These are phyloP conservation scores for Eleusine indica DNA, from an alignment of 176 grass and related monocot genomes.

Conservation along the genomic window DNA sequence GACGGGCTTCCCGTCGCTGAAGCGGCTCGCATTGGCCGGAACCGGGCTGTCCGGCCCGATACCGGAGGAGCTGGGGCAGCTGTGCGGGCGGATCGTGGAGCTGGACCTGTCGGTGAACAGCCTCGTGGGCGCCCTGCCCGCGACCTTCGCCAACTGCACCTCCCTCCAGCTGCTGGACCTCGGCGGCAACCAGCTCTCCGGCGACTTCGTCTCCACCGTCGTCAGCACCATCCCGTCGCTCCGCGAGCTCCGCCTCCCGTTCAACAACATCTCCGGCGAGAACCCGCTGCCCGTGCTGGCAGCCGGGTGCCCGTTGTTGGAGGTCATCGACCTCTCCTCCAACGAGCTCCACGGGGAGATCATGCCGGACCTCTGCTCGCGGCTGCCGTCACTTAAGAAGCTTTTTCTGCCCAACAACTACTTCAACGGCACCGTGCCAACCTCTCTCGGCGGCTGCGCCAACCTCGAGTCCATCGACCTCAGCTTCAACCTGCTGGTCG, in stretches of 20 bases:
- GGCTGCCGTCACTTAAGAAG: constrained; percentile 52
- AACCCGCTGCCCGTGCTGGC: constrained; percentile 60
- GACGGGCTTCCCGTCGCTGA: constrained; percentile 45
- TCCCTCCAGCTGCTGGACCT: constrained; percentile 69
- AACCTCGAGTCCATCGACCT: constrained; percentile 83
- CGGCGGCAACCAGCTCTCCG: constrained; percentile 73
- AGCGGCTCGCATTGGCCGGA: constrained; percentile 60
- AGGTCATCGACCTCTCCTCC: constrained; percentile 76
- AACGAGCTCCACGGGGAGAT: constrained; percentile 69
- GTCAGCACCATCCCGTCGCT: constrained; percentile 72
- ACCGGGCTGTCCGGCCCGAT: constrained; percentile 59
- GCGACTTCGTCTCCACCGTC: constrained; percentile 61
- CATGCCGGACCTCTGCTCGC: constrained; percentile 57
- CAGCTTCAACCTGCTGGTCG: constrained; percentile 80
- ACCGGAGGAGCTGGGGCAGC: constrained; percentile 57
- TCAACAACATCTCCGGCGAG: constrained; percentile 79
- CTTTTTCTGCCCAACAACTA: constrained; percentile 80
- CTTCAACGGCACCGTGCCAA: constrained; percentile 60
- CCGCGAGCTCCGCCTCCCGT: constrained; percentile 58
- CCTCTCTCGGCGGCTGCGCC: constrained; percentile 59
- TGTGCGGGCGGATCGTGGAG: constrained; percentile 61
- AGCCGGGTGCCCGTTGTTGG: constrained; percentile 56
- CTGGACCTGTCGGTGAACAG: constrained; percentile 70
- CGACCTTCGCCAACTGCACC: constrained; percentile 62
- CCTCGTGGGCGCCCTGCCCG: constrained; percentile 62